Base-by-base conservation (phyloP, 176 grass and related monocot genomes). In the Bolboschoenus planiculmis region DNA sequence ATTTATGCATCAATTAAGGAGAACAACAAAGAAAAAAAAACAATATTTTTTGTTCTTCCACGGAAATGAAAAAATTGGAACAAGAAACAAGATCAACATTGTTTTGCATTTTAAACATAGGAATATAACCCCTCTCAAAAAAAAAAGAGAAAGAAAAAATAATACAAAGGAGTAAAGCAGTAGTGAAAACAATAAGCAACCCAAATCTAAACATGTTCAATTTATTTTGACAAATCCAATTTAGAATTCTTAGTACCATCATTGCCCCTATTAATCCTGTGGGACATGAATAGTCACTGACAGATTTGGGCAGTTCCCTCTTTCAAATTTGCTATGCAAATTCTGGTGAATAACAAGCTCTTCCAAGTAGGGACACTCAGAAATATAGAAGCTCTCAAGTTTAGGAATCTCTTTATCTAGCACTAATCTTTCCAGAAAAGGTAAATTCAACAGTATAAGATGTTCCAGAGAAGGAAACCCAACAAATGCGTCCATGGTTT, bases 391-490 rank as follows among this genome's bases (percentile, higher is more conserved):
- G 24, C 81, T 61, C 26, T 36, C 13, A 44, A 90, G 85, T 14
- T 55, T 87, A 60, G 75, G 74, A 53, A 90, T 80, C 20, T 86
- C 59, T 13, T 43, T 78, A 42, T 47, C 81, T 84, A 66, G 65
- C 8, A 34, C 66, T 48, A 71, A 34, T 80, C 39, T 56, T n/a
- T 71, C 46, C 63, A 83, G 80, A 23, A 42, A 57, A 64, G 34
- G 47, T 81, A 90, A 86, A 58, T 87, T 68, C 29, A 31, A 74
- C 21, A 90, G 63, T 31, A n/a, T 76, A n/a, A 90, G 56, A 74
- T 64, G 40, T 64, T 90, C 85, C 3, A 90, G 75, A 5, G 81
- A 84, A 7, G 34, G 85, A 87, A 90, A 90, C 15, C 81, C 81
- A 31, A 44, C 13, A 21, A 87, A 65, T 46, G 36, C 20, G 15